phyloP scores from a whole-genome alignment of 345 rosid genomes.

The Eucalyptus marginata region DNA sequence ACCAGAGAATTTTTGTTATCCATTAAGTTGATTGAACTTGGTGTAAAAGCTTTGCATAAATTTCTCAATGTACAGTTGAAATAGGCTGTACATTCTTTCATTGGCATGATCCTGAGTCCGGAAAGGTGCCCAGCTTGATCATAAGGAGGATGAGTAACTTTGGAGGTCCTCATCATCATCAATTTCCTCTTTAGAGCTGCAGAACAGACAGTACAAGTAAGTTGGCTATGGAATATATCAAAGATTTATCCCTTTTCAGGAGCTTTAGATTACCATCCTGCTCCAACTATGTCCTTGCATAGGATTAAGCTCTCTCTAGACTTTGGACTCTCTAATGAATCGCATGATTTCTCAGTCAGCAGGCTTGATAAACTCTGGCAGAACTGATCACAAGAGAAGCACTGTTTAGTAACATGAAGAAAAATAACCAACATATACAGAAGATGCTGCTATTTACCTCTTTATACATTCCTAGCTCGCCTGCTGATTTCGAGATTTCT shows the following conservation, averaged over 20 bases:
- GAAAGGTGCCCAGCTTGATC: not conserved
- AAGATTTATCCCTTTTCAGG: not conserved
- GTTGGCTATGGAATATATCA: not conserved
- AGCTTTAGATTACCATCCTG: conserved; percentile 15
- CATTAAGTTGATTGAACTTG: not conserved
- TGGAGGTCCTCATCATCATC: not conserved
- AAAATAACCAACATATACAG: not conserved
- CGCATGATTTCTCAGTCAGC: conserved; percentile 34
- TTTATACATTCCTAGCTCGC: conserved; percentile 53
- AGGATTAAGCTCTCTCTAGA: not conserved
- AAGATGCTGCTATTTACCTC: conserved; percentile 22
- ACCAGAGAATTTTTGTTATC: not conserved
- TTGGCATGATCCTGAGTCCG: not conserved
- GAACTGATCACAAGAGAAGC: conserved; percentile 33
- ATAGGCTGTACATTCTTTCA: not conserved
- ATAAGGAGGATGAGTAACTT: conserved; percentile 1
- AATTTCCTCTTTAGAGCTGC: not conserved
- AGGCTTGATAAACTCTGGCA: conserved; percentile 70
- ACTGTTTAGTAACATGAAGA: not conserved
- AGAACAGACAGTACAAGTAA: not conserved
- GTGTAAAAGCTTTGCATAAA: not conserved
- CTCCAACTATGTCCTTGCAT: not conserved
- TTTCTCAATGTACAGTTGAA: not conserved
- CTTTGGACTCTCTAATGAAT: conserved; percentile 1
- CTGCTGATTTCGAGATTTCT: conserved; percentile 78